These are phyloP conservation scores for Lyophyllum shimeji DNA, from an alignment of 768 basidiomycete species.

Conservation along the genomic window DNA sequence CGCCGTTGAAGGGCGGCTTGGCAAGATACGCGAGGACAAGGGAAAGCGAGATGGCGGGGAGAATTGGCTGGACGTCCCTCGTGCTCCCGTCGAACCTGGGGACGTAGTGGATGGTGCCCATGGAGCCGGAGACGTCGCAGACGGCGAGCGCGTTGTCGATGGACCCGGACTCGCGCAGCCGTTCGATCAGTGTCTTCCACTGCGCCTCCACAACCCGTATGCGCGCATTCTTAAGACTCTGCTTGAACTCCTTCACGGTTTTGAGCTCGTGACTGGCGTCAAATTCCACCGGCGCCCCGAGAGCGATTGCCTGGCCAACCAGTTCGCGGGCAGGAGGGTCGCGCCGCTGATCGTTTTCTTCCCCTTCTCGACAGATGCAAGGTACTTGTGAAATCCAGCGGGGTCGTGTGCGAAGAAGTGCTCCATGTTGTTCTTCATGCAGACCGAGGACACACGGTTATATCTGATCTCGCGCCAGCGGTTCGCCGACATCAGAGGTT, in stretches of 20 bases:
- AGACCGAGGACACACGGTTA: constrained; percentile 55
- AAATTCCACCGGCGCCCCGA: neutral
- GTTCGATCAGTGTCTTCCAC: constrained; percentile 60
- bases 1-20: constrained; percentile 60
- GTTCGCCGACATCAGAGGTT: constrained; percentile 61
- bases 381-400: constrained; percentile 56
- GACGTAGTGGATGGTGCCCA: constrained; percentile 38
- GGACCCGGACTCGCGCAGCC: constrained; percentile 51
- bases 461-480: constrained; percentile 61
- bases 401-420: constrained; percentile 59
- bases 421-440: constrained; percentile 58
- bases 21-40: constrained; percentile 63
- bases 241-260: constrained; percentile 24
- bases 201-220: constrained; percentile 58
- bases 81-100: neutral
- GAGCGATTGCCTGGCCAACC: constrained; percentile 35
- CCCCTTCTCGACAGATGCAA: constrained; percentile 55
- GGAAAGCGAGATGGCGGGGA: constrained; percentile 63
- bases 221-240: constrained; percentile 32
- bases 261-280: constrained; percentile 17
- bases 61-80: constrained; percentile 42
- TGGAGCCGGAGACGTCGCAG: constrained; percentile 76
- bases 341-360: constrained; percentile 61
- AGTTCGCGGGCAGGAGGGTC: constrained; percentile 67
- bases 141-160: constrained; percentile 64